A percentile compares a stretch with the other conserved stretches of the same genome.
Evolutionary conservation across 441 rosid species (phyloP).

Genomic region (Macaranga tanarius): DNA sequence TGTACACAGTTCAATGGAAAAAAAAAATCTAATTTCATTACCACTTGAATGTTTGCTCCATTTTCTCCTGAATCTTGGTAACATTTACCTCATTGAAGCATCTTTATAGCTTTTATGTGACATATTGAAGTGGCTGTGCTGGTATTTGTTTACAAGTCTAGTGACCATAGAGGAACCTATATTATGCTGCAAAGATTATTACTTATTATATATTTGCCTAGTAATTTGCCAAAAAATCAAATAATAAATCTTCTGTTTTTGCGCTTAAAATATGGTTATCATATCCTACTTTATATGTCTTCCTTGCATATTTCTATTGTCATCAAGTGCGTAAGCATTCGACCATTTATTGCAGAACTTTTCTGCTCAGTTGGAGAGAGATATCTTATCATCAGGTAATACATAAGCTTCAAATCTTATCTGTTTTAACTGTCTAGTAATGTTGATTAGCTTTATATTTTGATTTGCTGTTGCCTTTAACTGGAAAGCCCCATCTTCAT

Average conservation of each 20-base stretch:
- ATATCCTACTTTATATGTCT: neutral
- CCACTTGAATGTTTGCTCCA: neutral
- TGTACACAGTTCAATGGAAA: no score
- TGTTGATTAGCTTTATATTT: constrained; percentile 12
- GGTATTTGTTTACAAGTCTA: neutral
- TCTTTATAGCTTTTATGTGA: neutral
- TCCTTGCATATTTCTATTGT: constrained; percentile 10
- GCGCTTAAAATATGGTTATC: neutral
- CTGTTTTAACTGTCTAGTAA: neutral
- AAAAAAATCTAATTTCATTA: neutral
- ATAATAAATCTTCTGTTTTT: neutral
- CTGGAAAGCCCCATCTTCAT: neutral
- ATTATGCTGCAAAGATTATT: neutral
- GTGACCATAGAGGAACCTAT: neutral
- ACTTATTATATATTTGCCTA: neutral
- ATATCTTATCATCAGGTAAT: constrained; percentile 80
- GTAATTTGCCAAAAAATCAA: neutral
- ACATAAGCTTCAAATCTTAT: constrained; percentile 1
- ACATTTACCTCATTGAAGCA: neutral
- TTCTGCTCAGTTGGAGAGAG: constrained; percentile 97
- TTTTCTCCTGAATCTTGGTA: neutral
- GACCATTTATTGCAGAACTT: constrained; percentile 64
- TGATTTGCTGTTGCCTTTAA: constrained; percentile 13
- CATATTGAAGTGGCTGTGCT: constrained; percentile 3
- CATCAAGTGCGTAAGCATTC: constrained; percentile 22